Conservation (phyloP, 2,329 filamentous ascomycete species). For the Acrocalymma vagum region DNA sequence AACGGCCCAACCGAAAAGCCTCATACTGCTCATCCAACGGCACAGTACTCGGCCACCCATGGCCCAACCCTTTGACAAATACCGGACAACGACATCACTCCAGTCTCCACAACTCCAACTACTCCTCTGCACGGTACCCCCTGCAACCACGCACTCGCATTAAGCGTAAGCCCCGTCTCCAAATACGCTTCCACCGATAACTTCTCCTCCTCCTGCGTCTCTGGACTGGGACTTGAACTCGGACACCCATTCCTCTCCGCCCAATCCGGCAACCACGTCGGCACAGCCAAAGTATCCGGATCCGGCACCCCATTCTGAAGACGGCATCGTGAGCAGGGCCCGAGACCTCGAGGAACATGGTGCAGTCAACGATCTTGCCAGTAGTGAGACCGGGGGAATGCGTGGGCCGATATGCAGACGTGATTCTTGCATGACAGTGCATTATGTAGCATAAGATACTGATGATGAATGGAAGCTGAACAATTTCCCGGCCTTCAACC, state of each 20-base stretch:
- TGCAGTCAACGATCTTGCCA: slow-evolving; percentile 25
- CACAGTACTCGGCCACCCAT: slow-evolving; percentile 32
- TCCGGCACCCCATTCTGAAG: slow-evolving; percentile 20
- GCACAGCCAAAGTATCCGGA: slow-evolving; percentile 21
- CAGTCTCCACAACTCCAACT: slow-evolving; percentile 24
- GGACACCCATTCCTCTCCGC: slow-evolving; percentile 15
- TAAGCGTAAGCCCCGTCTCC: too few relatives aligned
- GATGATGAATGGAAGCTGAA: slow-evolving; percentile 8
- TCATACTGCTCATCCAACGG: slow-evolving; percentile 27
- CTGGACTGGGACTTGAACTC: slow-evolving; percentile 2
- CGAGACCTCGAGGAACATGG: slow-evolving; percentile 20
- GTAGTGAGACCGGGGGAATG: slow-evolving; percentile 20
- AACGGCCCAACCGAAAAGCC: slow-evolving; percentile 22
- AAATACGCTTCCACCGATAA: too few relatives aligned
- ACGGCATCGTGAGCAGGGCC: slow-evolving; percentile 18
- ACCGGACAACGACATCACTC: slow-evolving; percentile 22
- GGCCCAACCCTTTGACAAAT: slow-evolving; percentile 27
- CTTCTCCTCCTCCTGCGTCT: too few relatives aligned
- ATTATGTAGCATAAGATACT: too few relatives aligned
- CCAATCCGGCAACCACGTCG: slow-evolving; percentile 21
- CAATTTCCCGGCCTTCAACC: slow-evolving; percentile 6
- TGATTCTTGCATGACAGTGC: too few relatives aligned
- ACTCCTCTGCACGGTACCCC: slow-evolving; percentile 16
- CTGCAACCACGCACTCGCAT: too few relatives aligned
- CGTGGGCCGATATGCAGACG: slow-evolving; percentile 16